Evolutionary conservation across 2,329 filamentous ascomycete species (phyloP).

Genomic region (Colletotrichum sp.): DNA sequence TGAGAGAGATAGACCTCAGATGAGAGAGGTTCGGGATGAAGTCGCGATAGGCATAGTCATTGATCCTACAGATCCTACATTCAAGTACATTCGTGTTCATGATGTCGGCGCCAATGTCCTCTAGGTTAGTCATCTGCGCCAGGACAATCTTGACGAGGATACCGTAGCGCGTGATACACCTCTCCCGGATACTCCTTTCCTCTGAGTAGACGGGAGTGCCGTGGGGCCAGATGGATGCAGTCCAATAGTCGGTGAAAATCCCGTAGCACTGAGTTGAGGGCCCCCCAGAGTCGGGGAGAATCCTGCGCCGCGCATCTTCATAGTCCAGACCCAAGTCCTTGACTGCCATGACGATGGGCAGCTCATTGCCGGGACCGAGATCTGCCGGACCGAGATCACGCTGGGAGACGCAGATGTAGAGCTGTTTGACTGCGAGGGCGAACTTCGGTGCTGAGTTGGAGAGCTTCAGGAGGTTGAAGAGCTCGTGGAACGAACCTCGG

Average conservation of each 20-base stretch:
- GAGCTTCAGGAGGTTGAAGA: background rate
- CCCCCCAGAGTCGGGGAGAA: background rate
- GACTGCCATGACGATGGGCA: background rate
- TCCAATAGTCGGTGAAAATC: too few species aligned
- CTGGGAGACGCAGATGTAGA: background rate
- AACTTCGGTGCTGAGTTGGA: background rate
- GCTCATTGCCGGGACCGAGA: background rate
- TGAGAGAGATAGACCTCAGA: background rate
- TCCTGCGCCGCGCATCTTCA: background rate
- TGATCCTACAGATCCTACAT: background rate
- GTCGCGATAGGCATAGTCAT: background rate
- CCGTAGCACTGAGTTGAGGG: too few species aligned
- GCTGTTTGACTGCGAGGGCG: background rate
- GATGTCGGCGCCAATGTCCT: background rate
- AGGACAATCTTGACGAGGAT: background rate
- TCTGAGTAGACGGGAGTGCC: too few species aligned
- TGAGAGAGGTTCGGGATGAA: background rate
- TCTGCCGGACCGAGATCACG: fast-evolving
- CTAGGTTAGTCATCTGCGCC: background rate
- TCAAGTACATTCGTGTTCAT: fast-evolving
- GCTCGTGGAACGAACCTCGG: background rate
- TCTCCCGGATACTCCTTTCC: too few species aligned
- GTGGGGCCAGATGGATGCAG: too few species aligned
- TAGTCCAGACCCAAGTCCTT: background rate
- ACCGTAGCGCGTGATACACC: background rate